Evolutionary conservation across 208 protist genomes (phyloP), one percentile per base, ranked within the genome.

Genomic region (Histomonas meleagridis): DNA sequence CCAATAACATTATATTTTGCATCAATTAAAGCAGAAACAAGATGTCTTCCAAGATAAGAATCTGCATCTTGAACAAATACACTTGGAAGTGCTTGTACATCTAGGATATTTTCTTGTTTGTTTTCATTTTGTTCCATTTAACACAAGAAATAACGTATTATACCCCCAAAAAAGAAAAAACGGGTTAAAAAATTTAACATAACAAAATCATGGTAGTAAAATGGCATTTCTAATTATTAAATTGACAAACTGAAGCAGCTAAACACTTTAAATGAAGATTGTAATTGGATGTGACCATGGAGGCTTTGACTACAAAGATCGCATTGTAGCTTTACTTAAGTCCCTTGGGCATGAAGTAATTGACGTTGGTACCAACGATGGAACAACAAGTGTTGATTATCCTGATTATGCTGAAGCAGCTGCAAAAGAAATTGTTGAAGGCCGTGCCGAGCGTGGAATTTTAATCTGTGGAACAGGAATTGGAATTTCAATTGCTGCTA

Each of bases 1-100:
- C 76, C 76, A 38, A 55, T 57, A 86, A 86, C 76, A 5, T 23
- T 55, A 28, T 86, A 86, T 38, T 86, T 51, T 16, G 76, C 76
- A 0, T 86, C 21, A 14, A 55, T 51, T 32, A 86, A 28, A 38
- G 76, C 76, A 38, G 76, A 86, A 55, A 86, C 76, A 55, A 86
- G 40, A 86, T 86, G 76, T 38, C 76, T 12, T 26, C 76, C 76
- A 49, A 86, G n/a, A 55, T 86, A 86, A 32, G 76, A 86, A 86
- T 86, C 38, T 32, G 76, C 76, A 55, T 86, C 46, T 16, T 86
- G 76, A 38, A 86, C 76, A 46, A 86, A 86, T 32, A 86, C 76
- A 28, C 76, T 86, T 86, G 55, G 55, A n/a, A 38, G 40, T 57
- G 76, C n/a, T n/a, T n/a, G n/a, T n/a, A n/a, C n/a, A n/a, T n/a